phyloP scores from a whole-genome alignment of 768 basidiomycete species.

The Xerocomellus amylosporus region DNA sequence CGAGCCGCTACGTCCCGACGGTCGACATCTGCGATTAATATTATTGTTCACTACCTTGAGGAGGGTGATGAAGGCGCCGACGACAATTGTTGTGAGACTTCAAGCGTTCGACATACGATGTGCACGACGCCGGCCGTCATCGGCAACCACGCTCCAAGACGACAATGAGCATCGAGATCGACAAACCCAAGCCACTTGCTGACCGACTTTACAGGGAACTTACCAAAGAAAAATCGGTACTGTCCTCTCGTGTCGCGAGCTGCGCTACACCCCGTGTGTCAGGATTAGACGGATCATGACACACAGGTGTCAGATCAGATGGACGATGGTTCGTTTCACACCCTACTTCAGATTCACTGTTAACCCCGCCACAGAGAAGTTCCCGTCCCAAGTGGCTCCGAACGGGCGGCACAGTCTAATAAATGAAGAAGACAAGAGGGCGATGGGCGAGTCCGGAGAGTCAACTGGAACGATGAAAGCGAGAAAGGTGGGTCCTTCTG shows the following conservation, averaged over 20 bases:
- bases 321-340: conserved; percentile 4
- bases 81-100: not conserved
- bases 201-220: not conserved
- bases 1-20: not conserved
- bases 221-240: not conserved
- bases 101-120: not conserved
- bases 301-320: not conserved
- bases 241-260: conserved; percentile 9
- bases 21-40: not conserved
- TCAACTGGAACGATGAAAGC: not conserved
- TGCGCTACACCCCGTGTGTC: not conserved
- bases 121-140: not conserved
- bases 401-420: conserved; percentile 1
- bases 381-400: conserved; percentile 9
- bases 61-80: not conserved
- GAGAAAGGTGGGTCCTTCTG: not conserved
- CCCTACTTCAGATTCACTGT: no score
- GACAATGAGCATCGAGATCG: not conserved
- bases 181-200: not conserved
- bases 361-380: conserved; percentile 1
- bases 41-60: not conserved
- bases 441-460: not conserved
- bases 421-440: not conserved
- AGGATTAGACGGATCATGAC: not conserved
- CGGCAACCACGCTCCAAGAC: not conserved